Evolutionary conservation across 139 green algal species (phyloP), one percentile per base, ranked within the genome.

Genomic region (Micractinium conductrix): DNA sequence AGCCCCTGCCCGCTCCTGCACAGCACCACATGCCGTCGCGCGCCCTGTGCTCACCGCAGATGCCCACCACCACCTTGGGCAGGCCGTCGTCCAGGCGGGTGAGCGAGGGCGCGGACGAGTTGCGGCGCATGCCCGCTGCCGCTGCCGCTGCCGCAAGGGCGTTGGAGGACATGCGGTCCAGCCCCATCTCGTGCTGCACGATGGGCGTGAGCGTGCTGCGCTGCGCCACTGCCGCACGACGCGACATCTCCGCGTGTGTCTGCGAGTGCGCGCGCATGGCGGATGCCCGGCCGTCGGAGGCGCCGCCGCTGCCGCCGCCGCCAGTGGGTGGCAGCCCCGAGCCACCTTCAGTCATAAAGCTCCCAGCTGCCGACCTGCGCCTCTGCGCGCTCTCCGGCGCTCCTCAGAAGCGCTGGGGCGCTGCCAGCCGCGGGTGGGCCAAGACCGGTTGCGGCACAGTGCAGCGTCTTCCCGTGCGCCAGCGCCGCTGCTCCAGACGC

Each of bases 31-130:
- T 40, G 35, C 76, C 43, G n/a, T 3, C 22, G 53, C 53, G 26
- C 9, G 26, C 26, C n/a, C 14, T n/a, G 4, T 12, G 58, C 84
- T 35, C 53, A 86, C 85, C 85, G 50, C 85, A 89, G 24, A 89
- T 76, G 73, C 85, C 85, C 28, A 89, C 73, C 21, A 62, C 42
- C 37, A 89, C 60, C 50, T 86, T 86, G 50, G 85, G 85, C 78
- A 89, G 42, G 43, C 43, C 85, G 37, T 89, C 85, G 1, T 84
- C 78, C 26, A 44, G 48, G 16, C 74, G 44, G 21, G 65, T 72
- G 17, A 88, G 65, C 63, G 30, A 71, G n/a, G 84, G 84, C n/a
- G 84, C 84, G 1, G 76, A 82, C 28, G 76, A 82, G 58, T 82
- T 82, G 58, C 76, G 76, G 58, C 76, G 76, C 58, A 82, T 82